Evolutionary conservation across 176 grass and related monocot species (phyloP).

Genomic region (Carex kokanica): DNA sequence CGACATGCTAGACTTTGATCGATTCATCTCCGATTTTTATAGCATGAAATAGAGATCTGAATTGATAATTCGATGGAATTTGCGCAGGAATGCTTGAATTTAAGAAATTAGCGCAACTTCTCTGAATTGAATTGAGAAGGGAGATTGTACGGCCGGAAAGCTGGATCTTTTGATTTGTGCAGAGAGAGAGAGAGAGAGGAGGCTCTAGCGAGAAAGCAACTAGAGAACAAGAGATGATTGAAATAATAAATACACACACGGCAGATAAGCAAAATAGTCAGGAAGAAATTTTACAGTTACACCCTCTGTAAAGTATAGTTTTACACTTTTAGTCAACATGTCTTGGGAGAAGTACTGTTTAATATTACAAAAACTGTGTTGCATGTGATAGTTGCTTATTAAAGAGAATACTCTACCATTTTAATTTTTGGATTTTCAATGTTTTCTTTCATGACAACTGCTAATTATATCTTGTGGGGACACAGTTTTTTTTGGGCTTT

Average conservation of each 20-base stretch:
- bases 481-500: neutral
- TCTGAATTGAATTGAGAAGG: neutral
- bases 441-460: neutral
- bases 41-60: slow-evolving; percentile 19
- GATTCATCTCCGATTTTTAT: slow-evolving; percentile 14
- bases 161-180: slow-evolving; percentile 24
- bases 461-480: neutral
- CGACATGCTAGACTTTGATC: slow-evolving; percentile 27
- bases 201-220: slow-evolving; percentile 19
- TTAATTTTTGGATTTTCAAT: neutral
- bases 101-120: neutral
- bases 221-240: slow-evolving; percentile 19
- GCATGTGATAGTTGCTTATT: neutral
- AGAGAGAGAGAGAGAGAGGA: slow-evolving; percentile 24
- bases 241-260: slow-evolving; percentile 18
- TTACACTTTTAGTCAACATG: neutral
- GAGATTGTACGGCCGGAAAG: slow-evolving; percentile 15
- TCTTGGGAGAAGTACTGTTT: neutral
- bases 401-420: neutral
- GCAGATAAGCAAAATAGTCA: neutral
- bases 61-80: slow-evolving; percentile 4
- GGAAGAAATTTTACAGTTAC: neutral
- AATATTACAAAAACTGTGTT: neutral
- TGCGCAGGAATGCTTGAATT: slow-evolving; percentile 3
- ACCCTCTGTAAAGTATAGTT: neutral